phyloP scores from a whole-genome alignment of 2,329 filamentous ascomycete genomes.

The Cercospora nicotianae region DNA sequence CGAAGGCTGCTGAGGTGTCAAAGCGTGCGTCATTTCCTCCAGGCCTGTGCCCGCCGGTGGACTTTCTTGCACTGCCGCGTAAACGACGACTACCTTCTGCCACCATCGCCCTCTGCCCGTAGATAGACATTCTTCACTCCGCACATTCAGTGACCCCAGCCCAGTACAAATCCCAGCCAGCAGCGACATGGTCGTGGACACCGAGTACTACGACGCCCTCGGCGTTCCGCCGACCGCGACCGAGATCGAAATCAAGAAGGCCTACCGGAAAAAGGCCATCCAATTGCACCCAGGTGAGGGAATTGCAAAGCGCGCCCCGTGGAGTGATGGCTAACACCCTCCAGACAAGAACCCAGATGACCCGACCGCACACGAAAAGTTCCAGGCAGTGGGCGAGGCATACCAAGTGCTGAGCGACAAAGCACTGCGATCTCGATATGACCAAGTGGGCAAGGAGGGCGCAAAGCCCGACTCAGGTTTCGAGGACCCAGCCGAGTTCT shows the following conservation, averaged over 20 bases:
- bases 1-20: not conserved
- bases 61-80: slow-evolving; percentile 1
- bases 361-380: slow-evolving; percentile 88
- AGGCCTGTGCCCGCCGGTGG: not conserved
- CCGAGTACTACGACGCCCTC: slow-evolving; percentile 89
- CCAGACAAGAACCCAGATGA: slow-evolving; percentile 97
- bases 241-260: slow-evolving; percentile 97
- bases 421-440: slow-evolving; percentile 86
- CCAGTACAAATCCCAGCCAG: not conserved
- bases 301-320: not conserved
- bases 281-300: slow-evolving; percentile 71
- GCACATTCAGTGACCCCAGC: not conserved
- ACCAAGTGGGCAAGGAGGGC: slow-evolving; percentile 94
- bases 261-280: slow-evolving; percentile 87
- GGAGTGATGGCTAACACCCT: not conserved
- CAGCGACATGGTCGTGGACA: slow-evolving; percentile 82
- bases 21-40: not conserved
- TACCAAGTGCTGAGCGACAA: slow-evolving; percentile 83
- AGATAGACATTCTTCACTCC: not conserved
- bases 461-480: slow-evolving; percentile 90
- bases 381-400: slow-evolving; percentile 76
- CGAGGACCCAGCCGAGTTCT: slow-evolving; percentile 94
- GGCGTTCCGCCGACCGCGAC: slow-evolving; percentile 74
- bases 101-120: not conserved
- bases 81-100: not conserved